These are phyloP conservation scores for Phytophthora capsici DNA, from an alignment of 352 stramenopile genomes.

Conservation along the genomic window DNA sequence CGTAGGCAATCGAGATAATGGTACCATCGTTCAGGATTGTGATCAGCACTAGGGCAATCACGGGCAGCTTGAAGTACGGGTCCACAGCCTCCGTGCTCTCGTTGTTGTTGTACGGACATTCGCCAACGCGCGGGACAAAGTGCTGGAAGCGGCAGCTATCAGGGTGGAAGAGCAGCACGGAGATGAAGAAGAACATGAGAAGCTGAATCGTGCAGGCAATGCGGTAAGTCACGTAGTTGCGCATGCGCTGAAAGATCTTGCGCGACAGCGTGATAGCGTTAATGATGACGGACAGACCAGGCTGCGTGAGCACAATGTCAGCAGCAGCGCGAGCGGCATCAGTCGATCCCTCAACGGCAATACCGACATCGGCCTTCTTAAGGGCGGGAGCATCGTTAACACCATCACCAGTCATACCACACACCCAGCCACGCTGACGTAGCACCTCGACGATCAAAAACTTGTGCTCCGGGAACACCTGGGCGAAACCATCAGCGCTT, in stretches of 20 bases:
- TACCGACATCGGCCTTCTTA: constrained; percentile 75
- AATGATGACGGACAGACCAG: constrained; percentile 93
- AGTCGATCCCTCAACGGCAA: constrained; percentile 84
- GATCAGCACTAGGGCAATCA: constrained; percentile 94
- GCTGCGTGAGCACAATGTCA: constrained; percentile 95
- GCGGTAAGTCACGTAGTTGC: constrained; percentile 95
- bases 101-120: constrained; percentile 61
- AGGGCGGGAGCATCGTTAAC: constrained; percentile 76
- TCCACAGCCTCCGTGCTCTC: constrained; percentile 58
- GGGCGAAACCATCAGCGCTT: constrained; percentile 93
- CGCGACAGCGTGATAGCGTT: constrained; percentile 90
- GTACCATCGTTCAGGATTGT: constrained; percentile 95
- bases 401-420: constrained; percentile 80
- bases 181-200: constrained; percentile 94
- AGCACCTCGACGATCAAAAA: constrained; percentile 90
- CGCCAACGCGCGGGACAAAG: constrained; percentile 57
- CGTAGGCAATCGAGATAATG: constrained; percentile 92
- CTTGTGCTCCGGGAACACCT: constrained; percentile 95
- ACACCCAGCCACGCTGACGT: constrained; percentile 75
- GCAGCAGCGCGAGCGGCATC: constrained; percentile 91
- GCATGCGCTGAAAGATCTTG: constrained; percentile 95
- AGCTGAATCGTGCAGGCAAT: constrained; percentile 93
- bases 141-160: constrained; percentile 77
- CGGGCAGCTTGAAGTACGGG: constrained; percentile 92
- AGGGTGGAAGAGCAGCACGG: constrained; percentile 89